Evolutionary conservation across 108 stramenopile species (phyloP).

Genomic region (Craspedostauros australis): DNA sequence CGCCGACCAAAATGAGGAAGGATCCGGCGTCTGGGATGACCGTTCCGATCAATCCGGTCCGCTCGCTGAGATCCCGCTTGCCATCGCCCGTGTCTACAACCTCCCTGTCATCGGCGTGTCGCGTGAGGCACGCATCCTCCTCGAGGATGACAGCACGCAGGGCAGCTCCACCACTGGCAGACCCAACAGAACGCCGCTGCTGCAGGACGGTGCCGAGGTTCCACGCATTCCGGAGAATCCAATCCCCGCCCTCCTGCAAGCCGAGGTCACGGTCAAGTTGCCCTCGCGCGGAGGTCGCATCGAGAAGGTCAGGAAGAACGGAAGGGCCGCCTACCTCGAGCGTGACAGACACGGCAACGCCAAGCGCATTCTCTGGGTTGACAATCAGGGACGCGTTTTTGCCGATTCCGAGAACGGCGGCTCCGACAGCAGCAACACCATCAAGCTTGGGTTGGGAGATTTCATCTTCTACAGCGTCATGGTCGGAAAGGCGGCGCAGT

Average conservation of each 20-base stretch:
- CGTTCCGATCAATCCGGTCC: slow-evolving; percentile 15
- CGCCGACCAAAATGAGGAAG: too few relatives aligned
- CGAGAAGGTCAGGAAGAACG: slow-evolving; percentile 30
- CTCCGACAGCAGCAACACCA: slow-evolving; percentile 48
- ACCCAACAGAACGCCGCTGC: slow-evolving; percentile 17
- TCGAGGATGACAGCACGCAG: not conserved
- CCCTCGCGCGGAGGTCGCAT: slow-evolving; percentile 69
- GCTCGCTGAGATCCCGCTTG: slow-evolving; percentile 43
- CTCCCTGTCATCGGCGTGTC: slow-evolving; percentile 43
- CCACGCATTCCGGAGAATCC: slow-evolving; percentile 41
- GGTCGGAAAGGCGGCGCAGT: slow-evolving; percentile 87
- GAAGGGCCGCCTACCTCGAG: slow-evolving; percentile 36
- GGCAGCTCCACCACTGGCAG: not conserved
- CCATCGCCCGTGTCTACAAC: slow-evolving; percentile 70
- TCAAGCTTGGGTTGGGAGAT: slow-evolving; percentile 77
- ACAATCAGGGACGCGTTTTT: slow-evolving; percentile 68
- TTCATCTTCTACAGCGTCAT: slow-evolving; percentile 97
- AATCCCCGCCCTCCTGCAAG: slow-evolving; percentile 40
- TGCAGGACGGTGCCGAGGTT: slow-evolving; percentile 12
- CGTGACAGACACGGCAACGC: slow-evolving; percentile 59
- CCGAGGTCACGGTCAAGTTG: slow-evolving; percentile 50
- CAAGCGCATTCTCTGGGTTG: slow-evolving; percentile 68
- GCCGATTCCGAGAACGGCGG: slow-evolving; percentile 51
- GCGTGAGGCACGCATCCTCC: not conserved
- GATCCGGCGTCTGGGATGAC: slow-evolving; percentile 6